Evolutionary conservation across 768 basidiomycete species (phyloP), one percentile per base, ranked within the genome.

Genomic region (Megacollybia marginata): DNA sequence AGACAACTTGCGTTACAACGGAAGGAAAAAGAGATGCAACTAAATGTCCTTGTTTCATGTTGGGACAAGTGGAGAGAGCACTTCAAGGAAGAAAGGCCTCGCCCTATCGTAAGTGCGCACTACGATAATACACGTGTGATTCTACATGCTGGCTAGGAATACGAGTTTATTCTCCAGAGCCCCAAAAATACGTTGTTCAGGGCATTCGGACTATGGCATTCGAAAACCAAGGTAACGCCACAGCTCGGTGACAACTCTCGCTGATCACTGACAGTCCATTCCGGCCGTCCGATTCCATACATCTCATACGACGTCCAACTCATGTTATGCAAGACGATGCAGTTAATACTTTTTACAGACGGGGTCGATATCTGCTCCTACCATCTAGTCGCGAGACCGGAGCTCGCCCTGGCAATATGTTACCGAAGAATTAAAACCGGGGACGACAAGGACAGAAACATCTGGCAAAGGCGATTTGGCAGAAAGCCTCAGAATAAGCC

Each of bases 31-130:
- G 78, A 87, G 53, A 70, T 88, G 54, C 74, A 78, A 54, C 66
- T 74, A 12, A 67, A 69, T 12, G 59, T 71, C 23, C 65, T 84
- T 31, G 71, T 74, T 32, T 68, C 65, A 31, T 78, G 76, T 13
- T 92, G 88, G 88, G 85, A 89, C 48, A 83, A 71, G 57, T 93
- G 91, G 91, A 70, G 82, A 59, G 88, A 85, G 48, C 78, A 74
- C 23, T 89, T 80, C 61, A 74, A 71, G 54, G 79, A 84, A 46
- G 80, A 80, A 53, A 73, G 71, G 52, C 67, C 92, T 45, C 78
- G 76, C 23, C 83, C 85, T 12, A 63, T 85, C 58, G 88, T 88
- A 50, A 60, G 79, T 58, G 31, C 48, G 18, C 16, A 28, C 11
- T 44, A 15, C 44, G 31, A 33, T n/a, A 20, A 16, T 19, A 8